Percentiles rank a stretch among this genome's conserved stretches.
These are phyloP conservation scores for Beauveria rudraprayagi DNA, from an alignment of 2,329 filamentous ascomycete genomes.

Conservation along the genomic window DNA sequence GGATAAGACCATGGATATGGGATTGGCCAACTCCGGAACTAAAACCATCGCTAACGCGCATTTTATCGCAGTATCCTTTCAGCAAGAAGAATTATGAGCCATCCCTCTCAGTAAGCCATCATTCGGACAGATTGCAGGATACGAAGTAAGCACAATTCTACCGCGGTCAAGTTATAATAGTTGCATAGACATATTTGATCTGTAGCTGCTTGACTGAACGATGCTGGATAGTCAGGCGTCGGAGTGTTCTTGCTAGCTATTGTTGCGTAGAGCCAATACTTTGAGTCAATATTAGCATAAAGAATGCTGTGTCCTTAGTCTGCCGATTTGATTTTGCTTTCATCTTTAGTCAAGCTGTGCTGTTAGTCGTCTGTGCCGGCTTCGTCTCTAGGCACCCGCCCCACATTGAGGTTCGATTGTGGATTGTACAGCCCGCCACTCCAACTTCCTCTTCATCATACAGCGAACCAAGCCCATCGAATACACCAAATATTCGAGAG, in stretches of 20 bases:
- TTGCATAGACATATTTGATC: neutral
- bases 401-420: neutral
- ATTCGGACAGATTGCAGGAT: neutral
- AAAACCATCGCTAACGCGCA: conserved; percentile 2
- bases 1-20: neutral
- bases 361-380: neutral
- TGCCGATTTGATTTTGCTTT: neutral
- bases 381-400: neutral
- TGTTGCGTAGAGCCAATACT: neutral
- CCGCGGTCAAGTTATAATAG: neutral
- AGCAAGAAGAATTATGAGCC: neutral
- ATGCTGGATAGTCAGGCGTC: neutral
- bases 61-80: conserved; percentile 1
- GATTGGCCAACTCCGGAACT: neutral
- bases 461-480: neutral
- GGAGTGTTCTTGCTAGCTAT: neutral
- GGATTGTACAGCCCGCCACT: neutral
- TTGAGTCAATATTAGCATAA: neutral
- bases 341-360: neutral
- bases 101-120: neutral
- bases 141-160: conserved; percentile 5
- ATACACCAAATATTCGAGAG: neutral
- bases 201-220: neutral
- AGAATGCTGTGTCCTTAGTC: neutral
- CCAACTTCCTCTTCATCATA: neutral